Conservation (phyloP, 139 green algal species). For the Chlamydomonas eustigma region DNA sequence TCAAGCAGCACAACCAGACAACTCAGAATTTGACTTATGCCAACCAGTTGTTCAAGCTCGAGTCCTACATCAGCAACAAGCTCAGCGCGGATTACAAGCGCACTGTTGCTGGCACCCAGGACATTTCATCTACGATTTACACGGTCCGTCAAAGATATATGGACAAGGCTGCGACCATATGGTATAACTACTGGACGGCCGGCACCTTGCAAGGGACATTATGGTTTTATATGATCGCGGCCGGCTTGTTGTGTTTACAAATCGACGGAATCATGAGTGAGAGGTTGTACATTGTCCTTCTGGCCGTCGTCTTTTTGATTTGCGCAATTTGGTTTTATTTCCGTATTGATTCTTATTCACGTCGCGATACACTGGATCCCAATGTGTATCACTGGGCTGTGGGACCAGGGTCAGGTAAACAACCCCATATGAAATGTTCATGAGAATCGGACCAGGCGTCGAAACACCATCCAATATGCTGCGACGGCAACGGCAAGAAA, state of each 20-base stretch:
- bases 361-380: no score
- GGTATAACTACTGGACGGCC: not conserved
- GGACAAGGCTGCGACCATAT: not conserved
- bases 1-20: not conserved
- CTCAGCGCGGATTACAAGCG: not conserved
- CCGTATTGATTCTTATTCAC: no score
- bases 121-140: not conserved
- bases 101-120: not conserved
- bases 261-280: no score
- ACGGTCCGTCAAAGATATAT: not conserved
- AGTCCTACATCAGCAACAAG: not conserved
- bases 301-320: no score
- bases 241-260: no score
- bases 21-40: not conserved
- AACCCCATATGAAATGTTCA: no score
- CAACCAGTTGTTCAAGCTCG: constrained; percentile 1
- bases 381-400: no score
- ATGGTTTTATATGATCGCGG: no score
- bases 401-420: no score
- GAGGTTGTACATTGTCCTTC: no score
- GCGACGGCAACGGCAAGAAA: not conserved
- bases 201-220: no score
- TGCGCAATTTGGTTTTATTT: no score
- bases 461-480: not conserved
- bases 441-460: not conserved